Percentiles rank a stretch among this genome's conserved stretches.
phyloP scores from a whole-genome alignment of 2,329 filamentous ascomycete genomes.

The Neofusicoccum parvum region DNA sequence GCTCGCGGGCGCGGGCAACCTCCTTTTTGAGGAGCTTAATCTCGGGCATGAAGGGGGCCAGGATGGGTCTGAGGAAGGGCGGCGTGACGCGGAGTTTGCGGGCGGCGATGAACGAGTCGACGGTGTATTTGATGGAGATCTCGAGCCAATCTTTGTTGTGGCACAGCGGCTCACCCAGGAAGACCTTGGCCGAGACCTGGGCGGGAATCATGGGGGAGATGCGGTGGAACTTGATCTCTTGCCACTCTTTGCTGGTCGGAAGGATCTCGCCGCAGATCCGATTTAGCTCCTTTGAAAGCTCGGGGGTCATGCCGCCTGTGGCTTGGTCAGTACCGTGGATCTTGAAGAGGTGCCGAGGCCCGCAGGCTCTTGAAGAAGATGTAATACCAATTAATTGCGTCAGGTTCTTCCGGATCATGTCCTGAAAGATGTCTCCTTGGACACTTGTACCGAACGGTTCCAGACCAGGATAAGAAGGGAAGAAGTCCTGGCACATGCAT shows the following conservation, averaged over 20 bases:
- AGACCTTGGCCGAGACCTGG: slow-evolving; percentile 31
- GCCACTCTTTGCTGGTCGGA: slow-evolving; percentile 7
- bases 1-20: slow-evolving; percentile 33
- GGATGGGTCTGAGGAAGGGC: slow-evolving; percentile 35
- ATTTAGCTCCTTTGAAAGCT: neutral
- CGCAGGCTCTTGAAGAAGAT: too few relatives aligned
- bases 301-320: neutral
- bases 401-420: slow-evolving; percentile 2
- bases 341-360: neutral
- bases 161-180: slow-evolving; percentile 41
- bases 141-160: slow-evolving; percentile 45
- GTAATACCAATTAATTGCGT: neutral
- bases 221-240: slow-evolving; percentile 30
- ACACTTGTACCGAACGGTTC: neutral
- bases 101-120: slow-evolving; percentile 38
- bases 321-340: neutral
- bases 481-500: neutral
- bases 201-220: slow-evolving; percentile 44
- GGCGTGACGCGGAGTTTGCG: slow-evolving; percentile 40
- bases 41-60: slow-evolving; percentile 38
- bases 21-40: slow-evolving; percentile 35
- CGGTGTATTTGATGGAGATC: slow-evolving; percentile 37
- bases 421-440: neutral
- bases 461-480: neutral
- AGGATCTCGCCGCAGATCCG: neutral